A percentile compares a stretch with the other conserved stretches of the same genome.
Evolutionary conservation across 2,329 filamentous ascomycete genomes (phyloP).

Genomic region (Herpotrichia juniperi): DNA sequence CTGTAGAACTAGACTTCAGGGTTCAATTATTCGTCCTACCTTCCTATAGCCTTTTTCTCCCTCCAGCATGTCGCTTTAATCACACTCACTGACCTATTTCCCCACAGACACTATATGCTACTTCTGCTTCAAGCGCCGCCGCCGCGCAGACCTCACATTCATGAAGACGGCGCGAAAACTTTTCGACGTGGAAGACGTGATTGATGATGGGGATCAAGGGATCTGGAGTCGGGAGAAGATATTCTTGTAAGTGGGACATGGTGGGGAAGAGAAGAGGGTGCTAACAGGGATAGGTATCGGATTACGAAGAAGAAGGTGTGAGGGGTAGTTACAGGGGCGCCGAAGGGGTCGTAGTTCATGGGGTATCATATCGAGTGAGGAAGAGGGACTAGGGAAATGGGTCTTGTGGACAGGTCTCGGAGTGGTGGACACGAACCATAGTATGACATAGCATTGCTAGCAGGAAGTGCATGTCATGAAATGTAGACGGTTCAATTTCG

Average conservation of each 20-base stretch:
- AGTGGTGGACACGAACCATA: too few relatives aligned
- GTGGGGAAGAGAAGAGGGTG: neutral
- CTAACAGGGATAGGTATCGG: slow-evolving; percentile 8
- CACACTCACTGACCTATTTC: too few relatives aligned
- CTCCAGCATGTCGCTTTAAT: too few relatives aligned
- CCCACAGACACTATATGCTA: slow-evolving; percentile 73
- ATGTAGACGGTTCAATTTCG: neutral
- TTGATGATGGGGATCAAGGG: slow-evolving; percentile 56
- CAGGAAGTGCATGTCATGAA: neutral
- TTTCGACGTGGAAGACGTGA: slow-evolving; percentile 54
- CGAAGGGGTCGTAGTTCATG: too few relatives aligned
- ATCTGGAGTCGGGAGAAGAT: slow-evolving; percentile 56
- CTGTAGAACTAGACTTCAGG: too few relatives aligned
- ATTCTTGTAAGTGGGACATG: slow-evolving; percentile 51
- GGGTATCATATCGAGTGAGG: too few relatives aligned
- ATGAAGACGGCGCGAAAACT: slow-evolving; percentile 57
- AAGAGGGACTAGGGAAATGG: neutral
- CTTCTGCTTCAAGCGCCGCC: slow-evolving; percentile 95
- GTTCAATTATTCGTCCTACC: too few relatives aligned
- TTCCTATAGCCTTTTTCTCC: too few relatives aligned
- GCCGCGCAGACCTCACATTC: slow-evolving; percentile 68
- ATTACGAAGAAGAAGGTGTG: slow-evolving; percentile 8
- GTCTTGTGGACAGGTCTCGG: neutral
- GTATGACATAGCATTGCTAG: neutral
- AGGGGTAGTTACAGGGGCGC: too few relatives aligned